Evolutionary conservation across 75 land plant genomes (phyloP), one percentile per base, ranked within the genome.

Genomic region (Isoetes taiwanensis): DNA sequence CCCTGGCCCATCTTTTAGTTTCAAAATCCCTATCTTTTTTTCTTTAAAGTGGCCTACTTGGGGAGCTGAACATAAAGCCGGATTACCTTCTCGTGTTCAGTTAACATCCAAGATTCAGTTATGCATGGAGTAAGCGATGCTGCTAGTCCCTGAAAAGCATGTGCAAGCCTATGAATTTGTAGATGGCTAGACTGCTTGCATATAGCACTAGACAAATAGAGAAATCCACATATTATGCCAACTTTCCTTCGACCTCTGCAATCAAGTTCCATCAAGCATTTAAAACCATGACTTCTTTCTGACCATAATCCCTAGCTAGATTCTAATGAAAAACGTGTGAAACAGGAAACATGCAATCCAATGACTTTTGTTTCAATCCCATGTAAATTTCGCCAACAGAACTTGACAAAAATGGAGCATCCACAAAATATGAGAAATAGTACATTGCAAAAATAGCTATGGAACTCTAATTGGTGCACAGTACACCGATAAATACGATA

Each of bases 71-170:
- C 39, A 10, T 10, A 21, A 48, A 21, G 16, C 20, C 3, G 27
- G 32, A 16, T 32, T 62, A 90, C 96, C 82, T 78, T 81, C 10
- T 85, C 90, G 64, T 85, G 86, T 37, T 90, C 90, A 21, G 70
- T 33, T 17, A 75, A 76, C 82, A 82, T 72, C 97, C 90, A 90
- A 37, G 89, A 64, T 50, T 90, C 97, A 65, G 82, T 85, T 53
- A 64, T 61, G 62, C 78, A 82, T 17, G 75, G 78, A 43, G 64
- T 75, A 43, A 85, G 33, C 30, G 84, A 73, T 17, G 75, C 43
- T 6, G 90, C 69, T 37, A 76, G 52, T 9, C 84, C 70, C 26
- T 77, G 52, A 41, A 69, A 75, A 12, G 71, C 42, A 32, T 71
- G 66, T 17, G 80, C 66, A 1, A 81, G 21, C 69, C 66, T 74